Base-by-base conservation (phyloP, 1,284 basidiomycete species). In the Ustilago xerochloae region DNA sequence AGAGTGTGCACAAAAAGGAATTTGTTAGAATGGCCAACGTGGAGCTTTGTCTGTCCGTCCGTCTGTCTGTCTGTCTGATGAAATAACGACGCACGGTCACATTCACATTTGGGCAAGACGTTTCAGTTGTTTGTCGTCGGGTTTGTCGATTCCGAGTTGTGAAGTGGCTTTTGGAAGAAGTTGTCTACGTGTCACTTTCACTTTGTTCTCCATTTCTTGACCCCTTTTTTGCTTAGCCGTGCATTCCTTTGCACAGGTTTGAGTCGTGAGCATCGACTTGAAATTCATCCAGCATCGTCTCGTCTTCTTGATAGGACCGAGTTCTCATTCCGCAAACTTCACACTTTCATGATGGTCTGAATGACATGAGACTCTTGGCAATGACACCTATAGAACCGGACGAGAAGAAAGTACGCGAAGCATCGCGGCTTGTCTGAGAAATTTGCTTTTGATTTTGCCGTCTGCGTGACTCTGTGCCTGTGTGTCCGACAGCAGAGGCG, bases 371-470 rank as follows among this genome's bases (percentile, higher is more conserved):
- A 51, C 30, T 28, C 47, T 30, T 58, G 39, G 39, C 46, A 30
- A n/a, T 49, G 55, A 39, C 43, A 39, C 43, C 39, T 45, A 22
- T 15, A 28, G 3, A 10, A 41, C 35, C 16, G n/a, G 35, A 38
- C 30, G 45, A 32, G 53, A 55, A 55, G 53, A 54, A 54, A 45
- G 20, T 54, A 39, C 39, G 12, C 52, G 41, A 55, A 55, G 20
- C 33, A 24, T 35, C 29, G 38, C 38, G n/a, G 4, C 20, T 6
- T 39, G n/a, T 7, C 38, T 6, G 38, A 6, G n/a, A 39, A 20
- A 10, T 18, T 6, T 18, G 4, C n/a, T 15, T 6, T 15, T 20
- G 38, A n/a, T 22, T 16, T 4, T 41, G 38, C 38, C 20, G 9
- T 8, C 15, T 12, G 4, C 26, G 9, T 28, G 22, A 10, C 13